phyloP scores from a whole-genome alignment of 768 basidiomycete genomes.

The Phlegmacium glaucopus region DNA sequence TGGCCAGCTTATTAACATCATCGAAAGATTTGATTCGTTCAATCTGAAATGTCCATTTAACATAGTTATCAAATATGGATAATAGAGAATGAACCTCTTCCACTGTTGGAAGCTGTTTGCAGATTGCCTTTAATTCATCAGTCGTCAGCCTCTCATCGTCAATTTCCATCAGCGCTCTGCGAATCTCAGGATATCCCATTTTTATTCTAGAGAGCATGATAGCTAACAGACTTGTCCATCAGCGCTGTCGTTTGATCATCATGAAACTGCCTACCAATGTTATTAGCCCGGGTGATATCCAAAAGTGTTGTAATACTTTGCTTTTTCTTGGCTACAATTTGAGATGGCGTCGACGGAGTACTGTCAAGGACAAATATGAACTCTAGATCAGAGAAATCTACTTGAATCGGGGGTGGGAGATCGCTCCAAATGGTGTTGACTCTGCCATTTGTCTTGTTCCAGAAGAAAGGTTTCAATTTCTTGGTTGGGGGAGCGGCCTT shows the following conservation, averaged over 20 bases:
- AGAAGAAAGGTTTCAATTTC: slow-evolving; percentile 83
- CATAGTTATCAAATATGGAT: not conserved
- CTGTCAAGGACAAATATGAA: slow-evolving; percentile 65
- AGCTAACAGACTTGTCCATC: slow-evolving; percentile 34
- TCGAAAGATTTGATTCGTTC: slow-evolving; percentile 65
- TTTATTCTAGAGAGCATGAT: slow-evolving; percentile 85
- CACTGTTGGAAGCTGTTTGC: slow-evolving; percentile 70
- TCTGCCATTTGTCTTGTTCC: slow-evolving; percentile 69
- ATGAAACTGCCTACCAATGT: slow-evolving; percentile 54
- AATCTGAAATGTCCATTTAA: slow-evolving; percentile 36
- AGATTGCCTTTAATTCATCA: slow-evolving; percentile 77
- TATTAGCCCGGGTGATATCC: slow-evolving; percentile 80
- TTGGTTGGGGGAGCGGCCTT: slow-evolving; percentile 45
- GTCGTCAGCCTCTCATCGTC: slow-evolving; percentile 65
- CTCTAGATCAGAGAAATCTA: slow-evolving; percentile 72
- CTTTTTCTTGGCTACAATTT: slow-evolving; percentile 44
- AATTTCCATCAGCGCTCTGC: slow-evolving; percentile 66
- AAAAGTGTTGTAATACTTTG: slow-evolving; percentile 67
- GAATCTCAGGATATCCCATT: slow-evolving; percentile 58
- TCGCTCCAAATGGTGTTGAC: slow-evolving; percentile 72
- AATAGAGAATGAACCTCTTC: slow-evolving; percentile 59
- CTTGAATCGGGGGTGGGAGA: slow-evolving; percentile 31
- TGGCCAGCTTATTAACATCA: slow-evolving; percentile 70
- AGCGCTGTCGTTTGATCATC: slow-evolving; percentile 5
- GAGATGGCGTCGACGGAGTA: slow-evolving; percentile 37